Percentiles rank a stretch among this genome's conserved stretches.
Conservation (phyloP, 2,329 filamentous ascomycete genomes). For the Dothistroma septosporum region DNA sequence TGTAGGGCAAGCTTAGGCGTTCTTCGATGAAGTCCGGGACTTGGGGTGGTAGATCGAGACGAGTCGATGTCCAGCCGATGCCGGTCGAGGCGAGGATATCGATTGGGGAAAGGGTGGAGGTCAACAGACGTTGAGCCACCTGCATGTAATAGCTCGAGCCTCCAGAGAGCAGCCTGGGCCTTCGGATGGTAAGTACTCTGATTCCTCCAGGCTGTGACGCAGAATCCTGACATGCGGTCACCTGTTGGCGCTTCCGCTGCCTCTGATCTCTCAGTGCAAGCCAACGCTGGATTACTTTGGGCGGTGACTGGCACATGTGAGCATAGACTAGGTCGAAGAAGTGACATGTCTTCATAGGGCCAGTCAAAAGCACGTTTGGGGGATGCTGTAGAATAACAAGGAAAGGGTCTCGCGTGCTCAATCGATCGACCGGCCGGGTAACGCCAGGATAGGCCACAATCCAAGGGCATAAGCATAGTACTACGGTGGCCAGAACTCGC, state of each 20-base stretch:
- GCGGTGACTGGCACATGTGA: background rate
- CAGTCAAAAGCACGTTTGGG: background rate
- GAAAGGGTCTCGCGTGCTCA: background rate
- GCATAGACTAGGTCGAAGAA: background rate
- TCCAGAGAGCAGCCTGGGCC: background rate
- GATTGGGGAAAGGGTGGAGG: background rate
- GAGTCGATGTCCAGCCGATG: too few relatives aligned
- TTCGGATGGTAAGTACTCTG: background rate
- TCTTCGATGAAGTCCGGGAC: too few relatives aligned
- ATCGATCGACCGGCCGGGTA: background rate
- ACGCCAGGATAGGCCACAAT: background rate
- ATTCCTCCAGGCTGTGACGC: background rate
- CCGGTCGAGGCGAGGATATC: too few relatives aligned
- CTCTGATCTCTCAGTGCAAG: background rate
- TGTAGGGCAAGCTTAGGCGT: too few relatives aligned
- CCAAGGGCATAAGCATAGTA: background rate
- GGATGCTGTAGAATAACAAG: background rate
- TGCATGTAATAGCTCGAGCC: background rate
- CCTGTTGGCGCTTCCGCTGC: background rate
- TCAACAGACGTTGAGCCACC: background rate
- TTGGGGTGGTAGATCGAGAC: too few relatives aligned
- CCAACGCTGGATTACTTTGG: background rate
- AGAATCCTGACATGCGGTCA: background rate
- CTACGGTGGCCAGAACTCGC: background rate
- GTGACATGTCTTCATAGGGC: background rate